A percentile compares a stretch with the other conserved stretches of the same genome.
These are phyloP conservation scores for Corylus americana DNA, from an alignment of 306 rosid genomes.

Conservation along the genomic window DNA sequence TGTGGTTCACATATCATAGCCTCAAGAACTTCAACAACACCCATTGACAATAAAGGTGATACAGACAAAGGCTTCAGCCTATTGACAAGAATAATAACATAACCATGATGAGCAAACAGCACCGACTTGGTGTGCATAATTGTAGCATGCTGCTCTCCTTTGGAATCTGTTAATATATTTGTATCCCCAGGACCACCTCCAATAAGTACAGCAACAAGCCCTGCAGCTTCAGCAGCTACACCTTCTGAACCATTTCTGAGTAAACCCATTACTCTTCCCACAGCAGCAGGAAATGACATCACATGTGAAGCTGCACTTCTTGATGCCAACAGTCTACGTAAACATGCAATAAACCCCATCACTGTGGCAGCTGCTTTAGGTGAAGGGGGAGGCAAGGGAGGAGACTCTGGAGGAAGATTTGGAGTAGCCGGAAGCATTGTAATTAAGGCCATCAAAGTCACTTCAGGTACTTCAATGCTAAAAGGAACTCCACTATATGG, in stretches of 20 bases:
- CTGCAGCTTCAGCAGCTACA: constrained; percentile 95
- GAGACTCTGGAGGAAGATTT: constrained; percentile 96
- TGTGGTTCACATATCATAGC: constrained; percentile 99
- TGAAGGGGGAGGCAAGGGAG: constrained; percentile 99
- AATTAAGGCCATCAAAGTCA: constrained; percentile 97
- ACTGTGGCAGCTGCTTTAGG: constrained; percentile 99
- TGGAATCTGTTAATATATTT: constrained; percentile 64
- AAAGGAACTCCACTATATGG: constrained; percentile 78
- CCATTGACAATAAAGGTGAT: constrained; percentile 92
- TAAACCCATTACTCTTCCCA: constrained; percentile 97
- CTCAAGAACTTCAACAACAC: constrained; percentile 96
- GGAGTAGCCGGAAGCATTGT: constrained; percentile 99
- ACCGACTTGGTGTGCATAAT: constrained; percentile 97
- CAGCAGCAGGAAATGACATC: constrained; percentile 99
- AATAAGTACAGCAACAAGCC: constrained; percentile 90
- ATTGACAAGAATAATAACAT: constrained; percentile 77
- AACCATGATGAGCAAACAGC: constrained; percentile 78
- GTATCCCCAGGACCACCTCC: constrained; percentile 97
- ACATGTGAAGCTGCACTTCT: constrained; percentile 93
- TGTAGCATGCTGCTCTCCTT: constrained; percentile 97
- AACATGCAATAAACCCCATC: constrained; percentile 90
- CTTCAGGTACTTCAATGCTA: constrained; percentile 94
- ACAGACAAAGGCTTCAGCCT: constrained; percentile 92
- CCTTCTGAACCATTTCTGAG: constrained; percentile 98
- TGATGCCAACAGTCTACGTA: constrained; percentile 90